These are phyloP conservation scores for Yamadazyma diddensiae DNA, from an alignment of 1,139 yeast species.

Conservation along the genomic window DNA sequence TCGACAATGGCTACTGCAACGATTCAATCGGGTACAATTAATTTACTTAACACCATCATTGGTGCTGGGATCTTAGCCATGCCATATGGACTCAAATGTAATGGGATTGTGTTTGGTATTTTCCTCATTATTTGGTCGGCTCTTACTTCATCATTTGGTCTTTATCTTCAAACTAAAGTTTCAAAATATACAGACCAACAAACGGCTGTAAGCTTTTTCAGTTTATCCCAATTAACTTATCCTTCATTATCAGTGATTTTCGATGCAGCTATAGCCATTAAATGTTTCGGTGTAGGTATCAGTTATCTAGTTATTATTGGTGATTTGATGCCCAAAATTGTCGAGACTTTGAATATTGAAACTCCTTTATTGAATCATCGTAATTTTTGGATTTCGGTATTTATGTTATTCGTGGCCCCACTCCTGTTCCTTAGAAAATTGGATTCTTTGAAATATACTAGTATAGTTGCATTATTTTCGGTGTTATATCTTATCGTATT, in stretches of 20 bases:
- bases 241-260: slow-evolving; percentile 46
- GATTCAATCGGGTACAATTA: slow-evolving; percentile 49
- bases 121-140: slow-evolving; percentile 46
- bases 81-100: slow-evolving; percentile 53
- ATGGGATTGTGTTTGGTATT: slow-evolving; percentile 50
- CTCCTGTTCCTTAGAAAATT: slow-evolving; percentile 68
- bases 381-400: slow-evolving; percentile 67
- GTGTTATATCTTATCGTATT: slow-evolving; percentile 76
- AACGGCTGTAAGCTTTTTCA: slow-evolving; percentile 51
- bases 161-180: slow-evolving; percentile 49
- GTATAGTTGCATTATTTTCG: slow-evolving; percentile 77
- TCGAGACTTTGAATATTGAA: slow-evolving; percentile 39
- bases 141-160: slow-evolving; percentile 50
- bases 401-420: slow-evolving; percentile 67
- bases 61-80: slow-evolving; percentile 59
- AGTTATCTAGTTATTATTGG: slow-evolving; percentile 87
- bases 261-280: slow-evolving; percentile 54
- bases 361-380: slow-evolving; percentile 34
- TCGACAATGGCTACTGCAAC: slow-evolving; percentile 32
- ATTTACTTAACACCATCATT: slow-evolving; percentile 51
- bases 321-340: slow-evolving; percentile 81
- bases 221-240: slow-evolving; percentile 52
- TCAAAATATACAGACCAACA: slow-evolving; percentile 49
- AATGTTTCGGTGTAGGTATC: slow-evolving; percentile 88
- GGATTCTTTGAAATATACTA: slow-evolving; percentile 84